Evolutionary conservation across 257 asterid species (phyloP).

Genomic region (Verbena officinalis): DNA sequence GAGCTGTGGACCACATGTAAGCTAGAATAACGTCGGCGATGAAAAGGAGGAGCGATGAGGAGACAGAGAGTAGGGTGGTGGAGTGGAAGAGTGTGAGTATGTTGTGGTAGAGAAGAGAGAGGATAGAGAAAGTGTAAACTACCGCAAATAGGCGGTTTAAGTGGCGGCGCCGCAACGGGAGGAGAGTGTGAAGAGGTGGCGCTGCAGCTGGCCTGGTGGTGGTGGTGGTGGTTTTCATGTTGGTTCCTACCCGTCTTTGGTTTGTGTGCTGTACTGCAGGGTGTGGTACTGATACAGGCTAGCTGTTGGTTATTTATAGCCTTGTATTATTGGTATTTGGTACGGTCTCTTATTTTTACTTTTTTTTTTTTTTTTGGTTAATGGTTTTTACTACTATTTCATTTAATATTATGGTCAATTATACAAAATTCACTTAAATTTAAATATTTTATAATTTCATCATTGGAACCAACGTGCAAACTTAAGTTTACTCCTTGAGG

Average conservation of each 20-base stretch:
- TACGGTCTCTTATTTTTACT: too few species aligned
- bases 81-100: slow-evolving; percentile 39
- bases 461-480: too few species aligned
- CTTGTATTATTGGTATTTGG: too few species aligned
- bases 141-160: slow-evolving; percentile 69
- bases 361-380: too few species aligned
- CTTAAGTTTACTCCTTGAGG: too few species aligned
- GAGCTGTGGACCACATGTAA: slow-evolving; percentile 67
- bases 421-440: too few species aligned
- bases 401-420: too few species aligned
- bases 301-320: too few species aligned
- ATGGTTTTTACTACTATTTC: not conserved
- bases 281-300: not conserved
- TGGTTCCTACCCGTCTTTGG: not conserved
- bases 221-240: slow-evolving; percentile 33
- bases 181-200: slow-evolving; percentile 54
- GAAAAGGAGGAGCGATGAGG: slow-evolving; percentile 43
- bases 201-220: slow-evolving; percentile 22
- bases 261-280: not conserved
- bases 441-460: too few species aligned
- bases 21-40: slow-evolving; percentile 55
- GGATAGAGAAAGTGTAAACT: slow-evolving; percentile 43
- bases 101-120: slow-evolving; percentile 56
- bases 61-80: slow-evolving; percentile 29
- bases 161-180: slow-evolving; percentile 45